Base-by-base conservation (phyloP, 257 asterid genomes). In the Nicotiana noctiflora region DNA sequence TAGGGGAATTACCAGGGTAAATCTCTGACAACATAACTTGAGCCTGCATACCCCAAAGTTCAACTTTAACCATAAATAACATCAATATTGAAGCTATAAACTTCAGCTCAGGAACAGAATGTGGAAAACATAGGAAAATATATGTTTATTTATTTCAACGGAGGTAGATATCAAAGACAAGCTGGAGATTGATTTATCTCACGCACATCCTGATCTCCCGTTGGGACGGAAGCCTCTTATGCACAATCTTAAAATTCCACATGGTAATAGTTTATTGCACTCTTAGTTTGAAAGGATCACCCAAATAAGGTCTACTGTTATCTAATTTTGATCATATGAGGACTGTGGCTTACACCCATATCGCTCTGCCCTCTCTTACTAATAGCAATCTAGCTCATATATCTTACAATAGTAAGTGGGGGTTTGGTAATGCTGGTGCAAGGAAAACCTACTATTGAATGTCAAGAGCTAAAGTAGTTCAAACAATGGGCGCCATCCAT, bases 1-100 rank as follows among this genome's bases (percentile, higher is more conserved):
- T 93, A 29, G 98, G 92, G 87, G 93, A 86, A 87, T 85, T 89
- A 49, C 99, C 99, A 82, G 98, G 98, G 88, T 91, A 92, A 84
- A 95, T 95, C 90, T 95, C 97, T 68, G 97, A 93, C 82, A 95
- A 95, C 93, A 93, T 89, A 86, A 90, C 85, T 81, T 95, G 97
- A 57, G 98, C 99, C 99, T 95, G 84, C 88, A 85, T 52, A 57
- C 79, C 27, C 61, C 61, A 52, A 74, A 74, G 79, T 25, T 49
- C 23, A 74, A 74, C 51, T 23, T 19, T 74, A 74, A 74, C 77
- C 77, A 46, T 21, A 46, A 49, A 51, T 51, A 51, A 40, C 56
- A 51, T 13, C 61, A 74, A 57, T 25, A 49, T 49, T 51, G 56
- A 74, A 44, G 61, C 62, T 72, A 59, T 74, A 14, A 46, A 46